phyloP scores from a whole-genome alignment of 2,329 filamentous ascomycete genomes.

The Exophiala phaeomuriformis region DNA sequence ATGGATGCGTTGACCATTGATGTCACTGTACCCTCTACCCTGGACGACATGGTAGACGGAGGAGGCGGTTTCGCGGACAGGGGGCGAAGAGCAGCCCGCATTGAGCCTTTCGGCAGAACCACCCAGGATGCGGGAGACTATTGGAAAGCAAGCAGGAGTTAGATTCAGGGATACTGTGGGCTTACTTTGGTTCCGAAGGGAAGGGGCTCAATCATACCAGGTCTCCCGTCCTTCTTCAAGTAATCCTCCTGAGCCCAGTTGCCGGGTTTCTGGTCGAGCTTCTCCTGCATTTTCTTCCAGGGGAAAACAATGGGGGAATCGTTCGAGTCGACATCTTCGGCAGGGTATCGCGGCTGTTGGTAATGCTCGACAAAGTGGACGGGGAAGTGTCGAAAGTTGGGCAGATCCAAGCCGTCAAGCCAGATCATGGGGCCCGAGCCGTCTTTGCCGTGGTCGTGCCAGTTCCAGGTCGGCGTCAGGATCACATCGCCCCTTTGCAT shows the following conservation, averaged over 20 bases:
- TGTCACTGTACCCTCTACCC: slow-evolving; percentile 35
- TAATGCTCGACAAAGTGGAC: slow-evolving; percentile 52
- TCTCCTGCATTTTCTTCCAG: slow-evolving; percentile 42
- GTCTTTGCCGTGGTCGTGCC: slow-evolving; percentile 56
- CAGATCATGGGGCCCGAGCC: slow-evolving; percentile 49
- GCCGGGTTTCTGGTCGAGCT: slow-evolving; percentile 34
- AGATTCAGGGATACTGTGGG: no score
- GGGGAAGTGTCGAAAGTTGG: slow-evolving; percentile 45
- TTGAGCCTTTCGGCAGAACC: slow-evolving; percentile 42
- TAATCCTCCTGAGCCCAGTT: slow-evolving; percentile 32
- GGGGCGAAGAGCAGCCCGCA: slow-evolving; percentile 33
- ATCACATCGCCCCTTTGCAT: slow-evolving; percentile 51
- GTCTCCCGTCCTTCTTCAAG: slow-evolving; percentile 31
- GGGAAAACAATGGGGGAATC: slow-evolving; percentile 42
- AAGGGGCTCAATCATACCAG: slow-evolving; percentile 7
- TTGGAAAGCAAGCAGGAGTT: background rate
- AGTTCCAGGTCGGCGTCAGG: slow-evolving; percentile 53
- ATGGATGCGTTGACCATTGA: slow-evolving; percentile 33
- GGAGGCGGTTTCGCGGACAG: slow-evolving; percentile 45
- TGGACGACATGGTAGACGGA: slow-evolving; percentile 49
- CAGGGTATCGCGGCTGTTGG: slow-evolving; percentile 43
- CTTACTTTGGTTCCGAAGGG: no score
- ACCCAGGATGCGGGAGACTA: slow-evolving; percentile 38
- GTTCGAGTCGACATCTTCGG: slow-evolving; percentile 34
- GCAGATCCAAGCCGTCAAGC: slow-evolving; percentile 52